phyloP scores from a whole-genome alignment of 495 filamentous ascomycete genomes.

The Parathielavia appendiculata region DNA sequence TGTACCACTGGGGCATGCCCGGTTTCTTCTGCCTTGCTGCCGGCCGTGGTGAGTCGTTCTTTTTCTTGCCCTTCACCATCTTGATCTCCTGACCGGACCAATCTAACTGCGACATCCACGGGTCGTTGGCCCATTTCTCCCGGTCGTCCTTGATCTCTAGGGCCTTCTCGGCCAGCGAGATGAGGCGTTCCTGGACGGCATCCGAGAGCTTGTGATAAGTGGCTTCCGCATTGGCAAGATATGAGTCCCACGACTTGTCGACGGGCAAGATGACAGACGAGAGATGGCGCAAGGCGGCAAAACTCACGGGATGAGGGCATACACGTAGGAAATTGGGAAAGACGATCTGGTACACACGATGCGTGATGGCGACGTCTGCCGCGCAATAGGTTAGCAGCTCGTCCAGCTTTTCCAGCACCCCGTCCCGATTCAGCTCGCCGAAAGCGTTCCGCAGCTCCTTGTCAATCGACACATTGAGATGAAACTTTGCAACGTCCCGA shows the following conservation, averaged over 20 bases:
- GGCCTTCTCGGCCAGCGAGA: conserved; percentile 68
- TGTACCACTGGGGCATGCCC: conserved; percentile 95
- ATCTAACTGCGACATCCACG: conserved; percentile 89
- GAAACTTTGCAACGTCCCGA: conserved; percentile 93
- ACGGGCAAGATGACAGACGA: conserved; percentile 90
- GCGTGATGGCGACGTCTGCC: conserved; percentile 87
- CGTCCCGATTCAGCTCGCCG: conserved; percentile 69
- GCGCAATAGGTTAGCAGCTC: conserved; percentile 93
- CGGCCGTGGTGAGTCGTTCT: conserved; percentile 69
- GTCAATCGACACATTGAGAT: conserved; percentile 86
- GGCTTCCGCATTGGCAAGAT: conserved; percentile 72
- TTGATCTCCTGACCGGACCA: conserved; percentile 90
- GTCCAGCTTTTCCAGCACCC: conserved; percentile 63
- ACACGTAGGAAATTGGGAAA: conserved; percentile 82
- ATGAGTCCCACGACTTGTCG: conserved; percentile 77
- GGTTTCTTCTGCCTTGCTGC: conserved; percentile 84
- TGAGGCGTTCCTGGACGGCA: conserved; percentile 66
- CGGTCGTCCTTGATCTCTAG: conserved; percentile 64
- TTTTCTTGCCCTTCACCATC: conserved; percentile 88
- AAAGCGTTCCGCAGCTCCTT: conserved; percentile 85
- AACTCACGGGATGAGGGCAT: conserved; percentile 96
- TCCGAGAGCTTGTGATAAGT: conserved; percentile 75
- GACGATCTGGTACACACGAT: conserved; percentile 85
- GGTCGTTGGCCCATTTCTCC: conserved; percentile 65
- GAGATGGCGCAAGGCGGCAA: conserved; percentile 86